Evolutionary conservation across 805 yeast species (phyloP).

Genomic region (Kodamaea kaohsiungensis): DNA sequence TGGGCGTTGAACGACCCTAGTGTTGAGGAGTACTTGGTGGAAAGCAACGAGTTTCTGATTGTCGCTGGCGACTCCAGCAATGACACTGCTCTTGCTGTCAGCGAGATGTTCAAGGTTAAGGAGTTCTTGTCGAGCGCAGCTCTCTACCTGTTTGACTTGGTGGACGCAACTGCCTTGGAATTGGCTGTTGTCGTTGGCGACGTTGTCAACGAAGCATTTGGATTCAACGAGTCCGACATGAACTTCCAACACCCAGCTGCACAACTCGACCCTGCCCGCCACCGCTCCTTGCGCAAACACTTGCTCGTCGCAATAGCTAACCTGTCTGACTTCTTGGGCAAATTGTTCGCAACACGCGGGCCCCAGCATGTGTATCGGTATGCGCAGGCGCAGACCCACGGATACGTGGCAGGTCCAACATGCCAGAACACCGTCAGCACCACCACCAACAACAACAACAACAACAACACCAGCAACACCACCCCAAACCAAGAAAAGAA

Average conservation of each 20-base stretch:
- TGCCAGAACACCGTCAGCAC: neutral
- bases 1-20: slow-evolving; percentile 71
- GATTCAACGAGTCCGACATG: slow-evolving; percentile 8
- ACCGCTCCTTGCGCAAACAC: slow-evolving; percentile 23
- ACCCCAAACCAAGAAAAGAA: neutral
- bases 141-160: slow-evolving; percentile 47
- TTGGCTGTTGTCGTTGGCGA: slow-evolving; percentile 34
- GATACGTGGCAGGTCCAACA: neutral
- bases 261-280: neutral
- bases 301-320: slow-evolving; percentile 28
- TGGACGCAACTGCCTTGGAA: slow-evolving; percentile 32
- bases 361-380: slow-evolving; percentile 27
- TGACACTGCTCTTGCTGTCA: neutral
- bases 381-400: slow-evolving; percentile 1
- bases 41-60: slow-evolving; percentile 30
- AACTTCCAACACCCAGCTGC: slow-evolving; percentile 9
- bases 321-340: slow-evolving; percentile 29
- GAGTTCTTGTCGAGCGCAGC: slow-evolving; percentile 51
- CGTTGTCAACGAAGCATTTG: slow-evolving; percentile 17
- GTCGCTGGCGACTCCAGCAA: neutral
- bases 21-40: slow-evolving; percentile 38
- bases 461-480: neutral
- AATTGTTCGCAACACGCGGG: slow-evolving; percentile 29
- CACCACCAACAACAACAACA: neutral
- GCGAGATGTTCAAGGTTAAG: slow-evolving; percentile 47